Base-by-base conservation (phyloP, 2,329 filamentous ascomycete genomes). In the Aspergillus brasiliensis region DNA sequence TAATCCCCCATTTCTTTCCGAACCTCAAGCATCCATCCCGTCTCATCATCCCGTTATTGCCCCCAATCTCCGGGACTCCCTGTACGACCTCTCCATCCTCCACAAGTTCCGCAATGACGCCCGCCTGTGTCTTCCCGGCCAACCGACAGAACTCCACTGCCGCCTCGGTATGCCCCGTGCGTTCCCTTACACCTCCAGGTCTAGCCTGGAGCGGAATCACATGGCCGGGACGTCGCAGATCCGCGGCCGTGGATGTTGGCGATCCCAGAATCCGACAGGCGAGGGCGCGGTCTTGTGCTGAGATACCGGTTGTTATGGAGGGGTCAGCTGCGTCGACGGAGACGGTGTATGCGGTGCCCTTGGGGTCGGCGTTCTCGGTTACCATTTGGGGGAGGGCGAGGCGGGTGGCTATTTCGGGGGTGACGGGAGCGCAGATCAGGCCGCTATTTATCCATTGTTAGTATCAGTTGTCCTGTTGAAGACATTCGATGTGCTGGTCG, bases 351-450 rank as follows among this genome's bases (percentile, higher is more conserved):
- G 95, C 95, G 62, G 95, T 99, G 64, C 88, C 86, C 75, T 95
- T 92, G 37, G 89, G 90, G 78, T 99, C 95, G 55, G 81, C 75
- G 73, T 86, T 87, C 72, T 95, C 84, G 78, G 83, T 83, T 19
- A 98, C 92, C 95, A 99, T 99, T 76, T 91, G 92, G 1, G 93
- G 93, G 37, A 99, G 89, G 62, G 84, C 83, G 68, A 97, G 88
- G 59, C 82, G 78, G 56, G 84, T 82, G 74, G 91, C 89, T 71
- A 91, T 88, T 44, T 84, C 76, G 52, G 89, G 83, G 53, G 86
- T 83, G 62, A 98, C 83, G 15, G 95, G 94, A 0, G 90, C 91
- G 86, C 95, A 98, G 80, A 99, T 89, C 73, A 94, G 87, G 73
- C 95, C 95, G 3, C 91, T 86, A 47, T 8, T 15, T 11, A 15